phyloP scores from a whole-genome alignment of 306 rosid genomes.

The Gynostemma pentaphyllum region DNA sequence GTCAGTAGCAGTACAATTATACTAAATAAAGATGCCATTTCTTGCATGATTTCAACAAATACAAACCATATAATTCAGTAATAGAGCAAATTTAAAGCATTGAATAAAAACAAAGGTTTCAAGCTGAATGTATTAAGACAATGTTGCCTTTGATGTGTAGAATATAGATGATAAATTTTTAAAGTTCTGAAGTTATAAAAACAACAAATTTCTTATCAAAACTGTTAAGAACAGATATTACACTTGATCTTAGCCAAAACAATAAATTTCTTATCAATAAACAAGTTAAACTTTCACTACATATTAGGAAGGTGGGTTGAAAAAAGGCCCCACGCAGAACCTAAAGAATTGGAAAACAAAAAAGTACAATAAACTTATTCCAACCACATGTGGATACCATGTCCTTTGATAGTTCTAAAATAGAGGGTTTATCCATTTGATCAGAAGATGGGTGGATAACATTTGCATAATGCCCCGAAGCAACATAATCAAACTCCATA shows the following conservation, averaged over 20 bases:
- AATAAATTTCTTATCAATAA: not conserved
- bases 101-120: not conserved
- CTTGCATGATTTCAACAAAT: not conserved
- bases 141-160: not conserved
- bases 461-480: conserved; percentile 92
- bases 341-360: no score
- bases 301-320: not conserved
- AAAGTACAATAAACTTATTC: not conserved
- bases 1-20: not conserved
- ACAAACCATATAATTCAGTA: not conserved
- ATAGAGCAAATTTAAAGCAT: not conserved
- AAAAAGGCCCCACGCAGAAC: not conserved
- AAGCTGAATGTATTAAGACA: not conserved
- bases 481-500: conserved; percentile 79
- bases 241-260: no score
- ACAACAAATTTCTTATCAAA: no score
- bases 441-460: conserved; percentile 49
- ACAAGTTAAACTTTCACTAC: not conserved
- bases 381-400: conserved; percentile 34
- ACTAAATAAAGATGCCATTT: not conserved
- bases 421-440: conserved; percentile 32
- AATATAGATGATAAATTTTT: not conserved
- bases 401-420: conserved; percentile 69
- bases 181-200: not conserved
- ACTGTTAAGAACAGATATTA: no score